Evolutionary conservation across 306 rosid species (phyloP).

Genomic region (Neltuma alba): DNA sequence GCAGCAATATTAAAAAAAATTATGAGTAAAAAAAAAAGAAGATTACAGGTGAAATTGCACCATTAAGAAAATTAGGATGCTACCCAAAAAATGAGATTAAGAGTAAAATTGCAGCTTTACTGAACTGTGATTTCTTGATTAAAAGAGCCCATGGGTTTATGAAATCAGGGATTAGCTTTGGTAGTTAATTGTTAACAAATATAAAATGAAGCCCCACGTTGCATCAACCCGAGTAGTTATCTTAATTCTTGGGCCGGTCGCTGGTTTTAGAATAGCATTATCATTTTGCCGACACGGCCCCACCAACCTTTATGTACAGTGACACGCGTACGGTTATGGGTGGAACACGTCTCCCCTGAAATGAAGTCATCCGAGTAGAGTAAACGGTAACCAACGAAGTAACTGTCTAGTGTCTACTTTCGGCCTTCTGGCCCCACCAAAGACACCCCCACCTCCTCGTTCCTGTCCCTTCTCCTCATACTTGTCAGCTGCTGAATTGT

Average conservation of each 20-base stretch:
- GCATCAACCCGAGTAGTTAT: slow-evolving; percentile 20
- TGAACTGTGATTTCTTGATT: background rate
- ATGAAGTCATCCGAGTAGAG: background rate
- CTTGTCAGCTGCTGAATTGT: background rate
- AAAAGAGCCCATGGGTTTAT: background rate
- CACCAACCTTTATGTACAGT: background rate
- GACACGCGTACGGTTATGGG: slow-evolving; percentile 21
- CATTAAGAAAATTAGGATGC: no score
- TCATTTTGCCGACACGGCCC: slow-evolving; percentile 26
- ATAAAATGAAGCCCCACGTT: slow-evolving; percentile 13
- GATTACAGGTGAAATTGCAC: no score
- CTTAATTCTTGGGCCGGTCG: slow-evolving; percentile 43
- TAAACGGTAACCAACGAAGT: slow-evolving; percentile 4
- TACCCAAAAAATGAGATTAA: no score
- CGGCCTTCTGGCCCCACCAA: background rate
- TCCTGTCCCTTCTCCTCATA: background rate
- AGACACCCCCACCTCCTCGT: background rate
- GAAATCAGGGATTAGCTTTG: background rate
- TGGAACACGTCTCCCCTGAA: background rate
- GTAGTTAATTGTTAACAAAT: background rate
- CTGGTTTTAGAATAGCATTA: background rate
- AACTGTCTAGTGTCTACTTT: background rate
- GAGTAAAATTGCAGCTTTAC: no score
- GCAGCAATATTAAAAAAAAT: no score
- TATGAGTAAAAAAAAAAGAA: no score